These are phyloP conservation scores for Spathaspora girioi DNA, from an alignment of 805 yeast species.

Conservation along the genomic window DNA sequence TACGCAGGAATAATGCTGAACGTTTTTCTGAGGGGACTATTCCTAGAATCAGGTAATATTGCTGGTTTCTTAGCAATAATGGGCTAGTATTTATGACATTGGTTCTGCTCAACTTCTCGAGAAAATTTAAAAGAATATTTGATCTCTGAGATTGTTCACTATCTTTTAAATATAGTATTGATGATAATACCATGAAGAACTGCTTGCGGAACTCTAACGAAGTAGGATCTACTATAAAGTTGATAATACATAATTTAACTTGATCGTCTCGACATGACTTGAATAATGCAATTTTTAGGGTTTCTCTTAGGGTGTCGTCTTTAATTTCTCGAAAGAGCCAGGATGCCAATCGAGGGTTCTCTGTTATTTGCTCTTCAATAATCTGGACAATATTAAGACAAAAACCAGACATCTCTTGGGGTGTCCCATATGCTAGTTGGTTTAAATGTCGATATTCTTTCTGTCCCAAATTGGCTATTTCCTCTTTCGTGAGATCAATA, in stretches of 20 bases:
- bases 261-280: conserved; percentile 15
- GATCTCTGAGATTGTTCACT: conserved; percentile 6
- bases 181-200: conserved; percentile 10
- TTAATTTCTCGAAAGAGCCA: conserved; percentile 15
- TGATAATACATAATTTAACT: conserved; percentile 24
- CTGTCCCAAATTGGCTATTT: conserved; percentile 19
- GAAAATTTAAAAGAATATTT: conserved; percentile 20
- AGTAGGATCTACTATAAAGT: conserved; percentile 22
- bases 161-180: conserved; percentile 12
- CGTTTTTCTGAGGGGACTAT: conserved; percentile 14
- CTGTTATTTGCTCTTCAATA: conserved; percentile 24
- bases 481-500: conserved; percentile 21
- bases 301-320: conserved; percentile 14
- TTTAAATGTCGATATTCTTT: conserved; percentile 24
- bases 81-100: conserved; percentile 19
- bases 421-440: conserved; percentile 17
- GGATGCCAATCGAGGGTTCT: conserved; percentile 21
- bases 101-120: conserved; percentile 21
- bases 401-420: conserved; percentile 24
- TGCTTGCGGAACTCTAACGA: conserved; percentile 12
- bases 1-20: conserved; percentile 23
- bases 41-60: conserved; percentile 16
- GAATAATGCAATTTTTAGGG: conserved; percentile 13
- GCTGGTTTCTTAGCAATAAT: conserved; percentile 13
- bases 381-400: conserved; percentile 27